These are phyloP conservation scores for Tetrahymena malaccensis DNA, from an alignment of 73 alveolate species.

Conservation along the genomic window DNA sequence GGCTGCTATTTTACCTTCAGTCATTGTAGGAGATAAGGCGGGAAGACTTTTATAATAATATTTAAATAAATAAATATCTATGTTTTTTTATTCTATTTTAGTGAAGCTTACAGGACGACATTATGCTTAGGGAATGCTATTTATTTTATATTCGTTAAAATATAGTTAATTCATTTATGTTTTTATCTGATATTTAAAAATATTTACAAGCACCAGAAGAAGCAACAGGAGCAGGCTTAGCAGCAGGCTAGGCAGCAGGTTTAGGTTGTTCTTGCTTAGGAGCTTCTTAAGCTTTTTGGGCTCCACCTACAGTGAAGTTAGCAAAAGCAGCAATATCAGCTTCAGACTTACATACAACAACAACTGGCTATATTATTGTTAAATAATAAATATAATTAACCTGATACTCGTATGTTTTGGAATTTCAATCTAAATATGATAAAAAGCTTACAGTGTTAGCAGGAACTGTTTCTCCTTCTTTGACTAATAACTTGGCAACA, in stretches of 20 bases:
- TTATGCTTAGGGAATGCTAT: conserved; percentile 32
- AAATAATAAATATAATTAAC: background rate
- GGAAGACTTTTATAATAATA: conserved; percentile 64
- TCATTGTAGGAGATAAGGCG: conserved; percentile 86
- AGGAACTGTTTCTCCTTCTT: conserved; percentile 48
- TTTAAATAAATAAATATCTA: background rate
- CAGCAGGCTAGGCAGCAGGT: conserved; percentile 13
- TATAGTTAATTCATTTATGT: background rate
- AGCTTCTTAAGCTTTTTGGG: conserved; percentile 29
- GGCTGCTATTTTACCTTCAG: conserved; percentile 68
- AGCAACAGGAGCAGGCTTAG: conserved; percentile 40
- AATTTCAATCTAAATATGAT: background rate
- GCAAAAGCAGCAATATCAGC: conserved; percentile 71
- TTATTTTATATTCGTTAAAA: background rate
- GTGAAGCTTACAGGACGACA: background rate
- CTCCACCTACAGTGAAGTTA: conserved; percentile 39
- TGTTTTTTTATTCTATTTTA: too few relatives aligned
- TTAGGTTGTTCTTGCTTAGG: conserved; percentile 16
- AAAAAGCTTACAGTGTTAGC: background rate
- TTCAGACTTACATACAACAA: conserved; percentile 57
- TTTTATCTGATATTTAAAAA: background rate
- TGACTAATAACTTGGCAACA: conserved; percentile 65
- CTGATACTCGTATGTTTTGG: too few relatives aligned
- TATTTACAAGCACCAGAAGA: conserved; percentile 10
- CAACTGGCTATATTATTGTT: conserved; percentile 45